A percentile compares a stretch with the other conserved stretches of the same genome.
phyloP scores from a whole-genome alignment of 495 filamentous ascomycete genomes.

The Penicillium ochrochloron region DNA sequence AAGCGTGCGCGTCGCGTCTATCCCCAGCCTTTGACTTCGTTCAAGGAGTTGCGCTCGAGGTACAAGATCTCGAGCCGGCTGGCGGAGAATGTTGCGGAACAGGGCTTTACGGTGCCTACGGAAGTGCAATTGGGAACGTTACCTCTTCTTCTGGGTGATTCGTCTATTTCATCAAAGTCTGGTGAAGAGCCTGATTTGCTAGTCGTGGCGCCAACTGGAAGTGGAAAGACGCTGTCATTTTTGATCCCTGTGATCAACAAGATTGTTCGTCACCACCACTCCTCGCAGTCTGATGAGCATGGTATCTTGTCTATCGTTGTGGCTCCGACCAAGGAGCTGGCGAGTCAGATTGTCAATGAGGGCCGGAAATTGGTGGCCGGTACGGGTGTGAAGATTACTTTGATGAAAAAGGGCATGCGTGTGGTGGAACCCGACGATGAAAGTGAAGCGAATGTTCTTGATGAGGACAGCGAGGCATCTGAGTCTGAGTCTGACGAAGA shows the following conservation, averaged over 20 bases:
- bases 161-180: constrained; percentile 21
- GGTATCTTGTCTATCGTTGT: constrained; percentile 70
- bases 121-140: constrained; percentile 90
- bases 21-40: constrained; percentile 78
- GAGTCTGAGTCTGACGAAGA: constrained; percentile 46
- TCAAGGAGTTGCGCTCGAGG: constrained; percentile 67
- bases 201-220: constrained; percentile 90
- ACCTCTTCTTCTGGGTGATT: constrained; percentile 69
- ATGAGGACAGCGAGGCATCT: constrained; percentile 47
- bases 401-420: constrained; percentile 84
- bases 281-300: constrained; percentile 51
- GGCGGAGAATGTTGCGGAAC: constrained; percentile 75
- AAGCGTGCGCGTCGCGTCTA: constrained; percentile 61
- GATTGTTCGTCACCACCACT: constrained; percentile 60
- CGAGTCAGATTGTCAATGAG: constrained; percentile 90
- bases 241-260: constrained; percentile 82
- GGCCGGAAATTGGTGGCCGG: constrained; percentile 77
- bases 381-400: constrained; percentile 77
- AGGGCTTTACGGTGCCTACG: constrained; percentile 86
- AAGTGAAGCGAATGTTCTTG: constrained; percentile 38
- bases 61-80: constrained; percentile 75
- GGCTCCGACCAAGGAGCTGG: constrained; percentile 91
- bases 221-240: constrained; percentile 95
- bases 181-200: constrained; percentile 68
- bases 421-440: constrained; percentile 53